Evolutionary conservation across 768 basidiomycete genomes (phyloP).

Genomic region (Hypholoma sublateritium): DNA sequence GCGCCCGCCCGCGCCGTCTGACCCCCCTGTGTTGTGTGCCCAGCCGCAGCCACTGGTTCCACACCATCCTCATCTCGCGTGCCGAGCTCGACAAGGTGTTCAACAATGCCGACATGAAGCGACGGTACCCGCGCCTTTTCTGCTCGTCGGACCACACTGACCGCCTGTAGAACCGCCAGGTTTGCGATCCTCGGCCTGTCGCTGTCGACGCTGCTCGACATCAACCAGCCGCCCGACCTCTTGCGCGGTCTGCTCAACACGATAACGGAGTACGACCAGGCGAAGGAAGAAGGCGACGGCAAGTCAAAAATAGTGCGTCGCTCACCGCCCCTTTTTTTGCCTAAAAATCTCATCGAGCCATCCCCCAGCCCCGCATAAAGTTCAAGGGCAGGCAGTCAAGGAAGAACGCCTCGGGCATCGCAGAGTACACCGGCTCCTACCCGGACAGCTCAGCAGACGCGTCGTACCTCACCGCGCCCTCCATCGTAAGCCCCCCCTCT

Average conservation of each 20-base stretch:
- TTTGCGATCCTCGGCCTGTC: conserved; percentile 89
- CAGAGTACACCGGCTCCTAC: conserved; percentile 62
- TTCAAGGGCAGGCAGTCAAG: conserved; percentile 63
- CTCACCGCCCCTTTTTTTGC: neutral
- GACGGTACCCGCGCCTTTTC: conserved; percentile 46
- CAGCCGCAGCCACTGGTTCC: conserved; percentile 85
- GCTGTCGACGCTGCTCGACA: conserved; percentile 78
- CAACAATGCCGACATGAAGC: conserved; percentile 73
- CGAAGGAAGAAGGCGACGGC: conserved; percentile 65
- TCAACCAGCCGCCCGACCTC: conserved; percentile 77
- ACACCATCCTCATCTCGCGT: conserved; percentile 79
- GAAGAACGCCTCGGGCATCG: conserved; percentile 50
- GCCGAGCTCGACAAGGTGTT: conserved; percentile 75
- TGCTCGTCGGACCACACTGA: conserved; percentile 4
- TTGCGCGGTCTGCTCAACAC: conserved; percentile 72
- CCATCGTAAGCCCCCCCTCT: conserved; percentile 55
- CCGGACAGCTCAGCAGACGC: conserved; percentile 57
- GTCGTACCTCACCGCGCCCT: conserved; percentile 71
- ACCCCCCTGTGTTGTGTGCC: neutral
- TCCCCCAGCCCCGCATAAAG: conserved; percentile 35
- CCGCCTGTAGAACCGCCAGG: conserved; percentile 61
- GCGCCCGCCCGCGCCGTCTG: neutral
- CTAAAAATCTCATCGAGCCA: neutral
- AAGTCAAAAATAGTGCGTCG: conserved; percentile 69
- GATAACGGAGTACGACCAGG: conserved; percentile 75